These are phyloP conservation scores for Quillaja saponaria DNA, from an alignment of 306 rosid genomes.

Conservation along the genomic window DNA sequence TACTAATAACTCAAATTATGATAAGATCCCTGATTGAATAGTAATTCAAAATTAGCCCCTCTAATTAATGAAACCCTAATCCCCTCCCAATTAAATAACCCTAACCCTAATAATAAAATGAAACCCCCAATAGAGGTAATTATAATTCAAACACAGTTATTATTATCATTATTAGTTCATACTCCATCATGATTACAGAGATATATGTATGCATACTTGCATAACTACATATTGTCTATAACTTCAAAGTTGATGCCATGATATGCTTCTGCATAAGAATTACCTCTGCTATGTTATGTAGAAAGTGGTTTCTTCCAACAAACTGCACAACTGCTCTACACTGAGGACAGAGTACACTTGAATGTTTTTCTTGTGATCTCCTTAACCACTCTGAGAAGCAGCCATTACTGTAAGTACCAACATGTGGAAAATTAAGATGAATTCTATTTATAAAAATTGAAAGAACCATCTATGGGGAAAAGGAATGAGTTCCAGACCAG, in stretches of 20 bases:
- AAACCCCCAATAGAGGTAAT: too few species aligned
- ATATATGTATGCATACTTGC: not conserved
- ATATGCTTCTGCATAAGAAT: constrained; percentile 29
- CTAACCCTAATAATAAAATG: too few species aligned
- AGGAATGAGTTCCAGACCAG: constrained; percentile 55
- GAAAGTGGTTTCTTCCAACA: constrained; percentile 88
- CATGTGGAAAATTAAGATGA: constrained; percentile 24
- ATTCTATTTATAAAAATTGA: too few species aligned
- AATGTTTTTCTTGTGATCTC: constrained; percentile 67
- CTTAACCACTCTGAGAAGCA: constrained; percentile 95
- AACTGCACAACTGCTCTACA: constrained; percentile 86
- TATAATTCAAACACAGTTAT: too few species aligned
- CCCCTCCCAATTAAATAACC: constrained; percentile 19
- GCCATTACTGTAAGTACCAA: constrained; percentile 70
- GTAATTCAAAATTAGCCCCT: too few species aligned
- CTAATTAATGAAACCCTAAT: constrained; percentile 4
- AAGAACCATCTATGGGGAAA: too few species aligned
- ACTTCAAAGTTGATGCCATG: not conserved
- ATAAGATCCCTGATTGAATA: too few species aligned
- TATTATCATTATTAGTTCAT: constrained; percentile 2
- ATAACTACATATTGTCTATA: constrained; percentile 20
- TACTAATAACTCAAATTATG: too few species aligned
- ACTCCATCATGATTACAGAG: too few species aligned
- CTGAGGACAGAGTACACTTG: constrained; percentile 85
- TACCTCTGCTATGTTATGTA: constrained; percentile 66